Evolutionary conservation across 768 basidiomycete genomes (phyloP), one percentile per base, ranked within the genome.

Genomic region (Leccinum pellstonianum): DNA sequence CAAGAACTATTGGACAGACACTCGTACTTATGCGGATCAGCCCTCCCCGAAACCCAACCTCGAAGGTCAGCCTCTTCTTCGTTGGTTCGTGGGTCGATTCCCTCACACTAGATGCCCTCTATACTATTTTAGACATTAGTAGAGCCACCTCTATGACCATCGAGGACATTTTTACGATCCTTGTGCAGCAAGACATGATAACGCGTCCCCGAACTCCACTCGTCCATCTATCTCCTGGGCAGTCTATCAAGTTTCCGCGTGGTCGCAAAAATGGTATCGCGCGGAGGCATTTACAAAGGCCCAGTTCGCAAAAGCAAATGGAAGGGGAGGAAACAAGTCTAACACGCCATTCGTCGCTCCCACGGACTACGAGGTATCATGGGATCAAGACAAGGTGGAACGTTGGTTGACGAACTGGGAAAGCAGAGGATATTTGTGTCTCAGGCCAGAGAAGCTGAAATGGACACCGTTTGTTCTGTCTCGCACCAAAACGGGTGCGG

Each of bases 401-500:
- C 79, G 78, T 57, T 90, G 88, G 71, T 61, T 97, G 57, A 76
- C 75, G 46, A 80, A 80, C 56, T 91, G 91, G 86, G 86, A 89
- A 62, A 72, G 75, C 47, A 97, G 95, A 74, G 90, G 89, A 5
- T 90, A 93, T 66, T 68, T 94, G 60, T 82, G 74, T 64, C 77
- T 93, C 58, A 84, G 83, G 64, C 87, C 94, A 1, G 93, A 96
- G 68, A 86, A 86, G 72, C 80, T 98, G 61, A 94, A 93, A 69
- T 99, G 96, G 91, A 95, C 88, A 62, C 96, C 96, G 27, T 98
- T 96, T 74, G 76, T 97, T 41, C 74, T 93, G 50, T 79, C 86
- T 8, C 77, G 83, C 55, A 75, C 71, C 47, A 73, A 71, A 63
- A 62, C 62, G 3, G 69, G 66, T n/a, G 69, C 61, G 12, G 69